These are phyloP conservation scores for Serendipita vermifera DNA, from an alignment of 768 basidiomycete genomes.

Conservation along the genomic window DNA sequence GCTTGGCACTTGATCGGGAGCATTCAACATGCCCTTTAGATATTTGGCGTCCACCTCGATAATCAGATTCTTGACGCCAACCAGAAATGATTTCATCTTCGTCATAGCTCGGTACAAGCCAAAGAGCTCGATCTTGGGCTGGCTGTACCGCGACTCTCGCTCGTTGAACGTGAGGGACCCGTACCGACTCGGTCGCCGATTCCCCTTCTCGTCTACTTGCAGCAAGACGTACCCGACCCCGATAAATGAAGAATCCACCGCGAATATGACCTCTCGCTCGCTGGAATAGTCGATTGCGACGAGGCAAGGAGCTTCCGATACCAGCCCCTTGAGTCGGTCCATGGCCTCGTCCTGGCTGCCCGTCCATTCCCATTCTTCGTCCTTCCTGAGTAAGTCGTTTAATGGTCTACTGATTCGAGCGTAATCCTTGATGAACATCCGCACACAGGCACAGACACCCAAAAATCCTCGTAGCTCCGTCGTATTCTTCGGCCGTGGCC, in stretches of 20 bases:
- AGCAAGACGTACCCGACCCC: constrained; percentile 29
- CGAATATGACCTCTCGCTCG: constrained; percentile 20
- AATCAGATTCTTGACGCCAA: constrained; percentile 24
- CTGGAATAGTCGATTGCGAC: constrained; percentile 25
- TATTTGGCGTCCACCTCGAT: constrained; percentile 27
- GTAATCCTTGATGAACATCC: constrained; percentile 24
- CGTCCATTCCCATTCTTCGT: constrained; percentile 24
- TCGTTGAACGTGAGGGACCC: constrained; percentile 30
- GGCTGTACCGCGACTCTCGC: constrained; percentile 25
- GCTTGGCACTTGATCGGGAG: constrained; percentile 28
- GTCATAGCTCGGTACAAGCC: constrained; percentile 28
- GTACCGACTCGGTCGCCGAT: constrained; percentile 23
- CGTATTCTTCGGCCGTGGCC: constrained; percentile 20
- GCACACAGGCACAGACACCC: constrained; percentile 20
- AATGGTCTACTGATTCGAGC: constrained; percentile 18
- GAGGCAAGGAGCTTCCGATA: constrained; percentile 21
- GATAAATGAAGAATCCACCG: constrained; percentile 28
- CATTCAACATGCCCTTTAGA: constrained; percentile 33
- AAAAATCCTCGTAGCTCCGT: constrained; percentile 24
- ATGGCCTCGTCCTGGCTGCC: constrained; percentile 21
- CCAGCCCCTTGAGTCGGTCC: constrained; percentile 21
- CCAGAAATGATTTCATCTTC: constrained; percentile 22
- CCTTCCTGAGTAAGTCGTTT: constrained; percentile 20
- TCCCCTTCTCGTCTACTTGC: constrained; percentile 20
- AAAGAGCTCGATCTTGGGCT: constrained; percentile 31